Percentiles rank a stretch among this genome's conserved stretches.
Conservation (phyloP, 371 early-diverging fungal species). For the Mycotypha africana region DNA sequence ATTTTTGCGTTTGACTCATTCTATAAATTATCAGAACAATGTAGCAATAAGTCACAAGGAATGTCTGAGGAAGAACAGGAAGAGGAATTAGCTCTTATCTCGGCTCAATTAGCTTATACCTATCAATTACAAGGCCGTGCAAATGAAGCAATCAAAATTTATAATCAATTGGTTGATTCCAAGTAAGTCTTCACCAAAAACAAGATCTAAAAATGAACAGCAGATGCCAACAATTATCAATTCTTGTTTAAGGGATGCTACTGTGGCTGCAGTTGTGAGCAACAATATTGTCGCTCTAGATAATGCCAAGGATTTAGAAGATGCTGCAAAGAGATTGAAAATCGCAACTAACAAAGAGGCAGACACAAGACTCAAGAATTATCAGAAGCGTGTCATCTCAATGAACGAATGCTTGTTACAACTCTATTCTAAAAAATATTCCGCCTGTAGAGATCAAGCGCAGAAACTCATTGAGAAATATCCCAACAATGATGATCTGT, state of each 20-base stretch:
- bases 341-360: conserved; percentile 49
- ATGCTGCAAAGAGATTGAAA: conserved; percentile 56
- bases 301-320: conserved; percentile 51
- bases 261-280: conserved; percentile 58
- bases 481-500: conserved; percentile 56
- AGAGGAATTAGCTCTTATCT: conserved; percentile 63
- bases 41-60: conserved; percentile 25
- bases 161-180: conserved; percentile 52
- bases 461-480: conserved; percentile 50
- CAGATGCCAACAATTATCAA: neutral
- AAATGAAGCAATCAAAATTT: conserved; percentile 59
- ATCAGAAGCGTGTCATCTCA: conserved; percentile 61
- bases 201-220: neutral
- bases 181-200: conserved; percentile 36
- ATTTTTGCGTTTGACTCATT: neutral
- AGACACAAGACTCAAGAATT: conserved; percentile 53
- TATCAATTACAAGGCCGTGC: conserved; percentile 59
- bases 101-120: conserved; percentile 69
- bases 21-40: conserved; percentile 21
- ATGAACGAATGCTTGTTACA: conserved; percentile 66
- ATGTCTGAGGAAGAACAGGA: conserved; percentile 62
- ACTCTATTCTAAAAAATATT: conserved; percentile 37
- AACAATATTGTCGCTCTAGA: conserved; percentile 64
- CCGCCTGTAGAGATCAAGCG: conserved; percentile 52
- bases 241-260: conserved; percentile 30